These are phyloP conservation scores for Colletotrichum sp. DNA, from an alignment of 2,329 filamentous ascomycete genomes.

Conservation along the genomic window DNA sequence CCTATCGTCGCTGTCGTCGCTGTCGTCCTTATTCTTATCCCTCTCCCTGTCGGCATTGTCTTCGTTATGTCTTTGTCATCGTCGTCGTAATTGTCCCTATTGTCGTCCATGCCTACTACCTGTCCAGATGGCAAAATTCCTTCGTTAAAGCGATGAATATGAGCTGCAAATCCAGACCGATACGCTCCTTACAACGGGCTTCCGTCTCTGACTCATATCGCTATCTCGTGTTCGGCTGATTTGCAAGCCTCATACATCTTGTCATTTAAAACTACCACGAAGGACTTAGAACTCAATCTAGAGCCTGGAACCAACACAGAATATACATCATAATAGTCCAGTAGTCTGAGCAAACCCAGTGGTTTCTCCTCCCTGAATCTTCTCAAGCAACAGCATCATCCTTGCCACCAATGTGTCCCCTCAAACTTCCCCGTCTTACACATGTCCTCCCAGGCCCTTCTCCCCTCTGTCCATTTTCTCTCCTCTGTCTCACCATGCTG, in stretches of 20 bases:
- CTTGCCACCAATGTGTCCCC: neutral
- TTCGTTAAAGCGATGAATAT: fast-evolving
- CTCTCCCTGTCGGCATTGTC: fast-evolving
- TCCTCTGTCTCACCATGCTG: neutral
- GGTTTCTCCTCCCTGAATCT: fast-evolving
- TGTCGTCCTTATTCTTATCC: fast-evolving
- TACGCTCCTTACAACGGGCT: fast-evolving
- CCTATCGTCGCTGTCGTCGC: fast-evolving
- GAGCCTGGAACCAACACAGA: too few species aligned
- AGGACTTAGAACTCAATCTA: too few species aligned
- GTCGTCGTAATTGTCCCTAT: too few species aligned
- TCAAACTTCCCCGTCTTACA: neutral
- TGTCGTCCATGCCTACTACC: too few species aligned
- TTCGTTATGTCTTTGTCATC: too few species aligned
- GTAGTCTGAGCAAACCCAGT: fast-evolving
- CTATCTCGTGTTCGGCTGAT: fast-evolving
- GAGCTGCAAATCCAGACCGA: fast-evolving
- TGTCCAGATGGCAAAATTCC: too few species aligned
- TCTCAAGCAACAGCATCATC: neutral
- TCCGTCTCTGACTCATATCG: fast-evolving
- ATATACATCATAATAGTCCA: fast-evolving
- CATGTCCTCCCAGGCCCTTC: fast-evolving
- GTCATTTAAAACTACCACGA: fast-evolving
- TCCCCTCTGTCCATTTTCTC: neutral
- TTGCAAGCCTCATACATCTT: fast-evolving